phyloP scores from a whole-genome alignment of 2,329 filamentous ascomycete species.

The Cladophialophora chaetospira region DNA sequence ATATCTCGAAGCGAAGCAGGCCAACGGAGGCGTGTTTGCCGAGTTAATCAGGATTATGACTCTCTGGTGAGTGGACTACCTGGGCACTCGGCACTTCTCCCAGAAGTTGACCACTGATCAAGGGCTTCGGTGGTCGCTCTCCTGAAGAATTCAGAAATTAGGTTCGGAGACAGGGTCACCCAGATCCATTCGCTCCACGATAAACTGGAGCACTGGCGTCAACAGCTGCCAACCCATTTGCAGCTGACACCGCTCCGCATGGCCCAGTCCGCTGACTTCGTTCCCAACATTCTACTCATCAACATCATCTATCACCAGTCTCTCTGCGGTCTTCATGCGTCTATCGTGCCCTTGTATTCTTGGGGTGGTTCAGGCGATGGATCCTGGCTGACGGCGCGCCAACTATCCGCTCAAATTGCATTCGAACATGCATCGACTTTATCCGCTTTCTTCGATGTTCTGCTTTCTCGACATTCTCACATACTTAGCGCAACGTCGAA shows the following conservation, averaged over 20 bases:
- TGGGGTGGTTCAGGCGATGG: background rate
- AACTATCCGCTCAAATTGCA: constrained; percentile 4
- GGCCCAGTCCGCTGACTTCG: background rate
- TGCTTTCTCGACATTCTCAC: too few species aligned
- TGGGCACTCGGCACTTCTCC: too few species aligned
- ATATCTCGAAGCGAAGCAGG: background rate
- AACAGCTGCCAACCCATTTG: too few species aligned
- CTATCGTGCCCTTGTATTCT: constrained; percentile 13
- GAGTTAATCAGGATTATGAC: constrained; percentile 11
- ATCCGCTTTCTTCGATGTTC: background rate
- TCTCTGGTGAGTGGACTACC: too few species aligned
- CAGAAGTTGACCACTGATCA: too few species aligned
- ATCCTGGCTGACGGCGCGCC: background rate
- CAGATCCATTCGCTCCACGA: too few species aligned
- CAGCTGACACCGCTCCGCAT: too few species aligned
- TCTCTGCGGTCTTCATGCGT: constrained; percentile 12
- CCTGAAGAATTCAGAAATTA: too few species aligned
- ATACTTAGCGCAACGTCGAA: constrained; percentile 1
- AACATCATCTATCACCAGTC: constrained; percentile 7
- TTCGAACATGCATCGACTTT: constrained; percentile 7
- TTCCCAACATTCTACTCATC: constrained; percentile 4
- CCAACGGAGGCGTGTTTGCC: constrained; percentile 7
- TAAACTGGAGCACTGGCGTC: too few species aligned
- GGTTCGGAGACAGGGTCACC: too few species aligned
- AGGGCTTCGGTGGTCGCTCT: too few species aligned